Evolutionary conservation across 2,329 filamentous ascomycete species (phyloP).

Genomic region (Macrophomina pseudophaseolina): DNA sequence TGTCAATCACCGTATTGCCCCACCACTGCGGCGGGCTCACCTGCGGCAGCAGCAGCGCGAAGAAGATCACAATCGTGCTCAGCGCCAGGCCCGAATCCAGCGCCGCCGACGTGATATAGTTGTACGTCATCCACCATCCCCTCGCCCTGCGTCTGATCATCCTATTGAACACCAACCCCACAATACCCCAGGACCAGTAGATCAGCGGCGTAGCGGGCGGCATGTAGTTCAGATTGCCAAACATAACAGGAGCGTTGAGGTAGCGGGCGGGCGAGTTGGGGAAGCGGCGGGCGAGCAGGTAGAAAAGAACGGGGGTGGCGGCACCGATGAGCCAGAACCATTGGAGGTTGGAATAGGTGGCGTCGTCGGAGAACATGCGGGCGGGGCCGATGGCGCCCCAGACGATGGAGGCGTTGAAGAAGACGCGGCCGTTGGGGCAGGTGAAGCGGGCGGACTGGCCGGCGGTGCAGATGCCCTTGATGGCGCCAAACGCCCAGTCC

Average conservation of each 20-base stretch:
- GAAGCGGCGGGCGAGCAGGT: slow-evolving; percentile 56
- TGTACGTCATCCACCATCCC: slow-evolving; percentile 35
- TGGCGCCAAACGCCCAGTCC: slow-evolving; percentile 35
- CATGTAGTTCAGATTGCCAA: slow-evolving; percentile 63
- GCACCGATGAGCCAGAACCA: slow-evolving; percentile 65
- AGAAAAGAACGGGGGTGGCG: slow-evolving; percentile 58
- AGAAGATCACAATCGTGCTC: slow-evolving; percentile 36
- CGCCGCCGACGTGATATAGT: slow-evolving; percentile 35
- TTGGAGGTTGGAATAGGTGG: slow-evolving; percentile 66
- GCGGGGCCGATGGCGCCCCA: slow-evolving; percentile 66
- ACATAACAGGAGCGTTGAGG: slow-evolving; percentile 67
- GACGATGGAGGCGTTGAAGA: slow-evolving; percentile 70
- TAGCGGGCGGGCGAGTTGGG: slow-evolving; percentile 58
- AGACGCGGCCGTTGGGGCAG: slow-evolving; percentile 67
- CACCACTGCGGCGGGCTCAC: slow-evolving; percentile 36
- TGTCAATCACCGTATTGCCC: slow-evolving; percentile 30
- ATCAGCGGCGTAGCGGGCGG: slow-evolving; percentile 53
- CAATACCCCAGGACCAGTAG: slow-evolving; percentile 35
- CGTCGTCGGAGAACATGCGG: slow-evolving; percentile 67
- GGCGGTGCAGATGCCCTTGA: slow-evolving; percentile 51
- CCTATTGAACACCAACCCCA: slow-evolving; percentile 36
- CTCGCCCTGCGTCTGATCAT: slow-evolving; percentile 32
- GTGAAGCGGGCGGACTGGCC: slow-evolving; percentile 56
- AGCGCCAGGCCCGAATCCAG: slow-evolving; percentile 37
- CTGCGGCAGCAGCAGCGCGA: slow-evolving; percentile 33